Evolutionary conservation across 108 stramenopile genomes (phyloP).

Genomic region (Nitzschia inconspicua): DNA sequence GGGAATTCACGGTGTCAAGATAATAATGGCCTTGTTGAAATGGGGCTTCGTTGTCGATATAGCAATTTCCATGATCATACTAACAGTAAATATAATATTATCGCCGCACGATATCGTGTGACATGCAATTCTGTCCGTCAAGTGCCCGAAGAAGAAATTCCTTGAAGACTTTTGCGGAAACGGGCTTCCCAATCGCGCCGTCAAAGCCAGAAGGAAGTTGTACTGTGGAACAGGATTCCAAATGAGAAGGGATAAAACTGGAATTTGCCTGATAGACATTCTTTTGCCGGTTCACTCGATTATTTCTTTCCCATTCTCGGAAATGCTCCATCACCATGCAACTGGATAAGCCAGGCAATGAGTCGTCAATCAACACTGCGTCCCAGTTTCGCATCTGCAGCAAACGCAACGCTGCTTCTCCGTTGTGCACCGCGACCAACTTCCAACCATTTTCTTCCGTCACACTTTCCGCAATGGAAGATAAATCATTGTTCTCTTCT

Average conservation of each 20-base stretch:
- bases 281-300: constrained; percentile 49
- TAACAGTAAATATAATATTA: too few species aligned
- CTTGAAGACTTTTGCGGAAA: constrained; percentile 21
- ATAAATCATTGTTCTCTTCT: constrained; percentile 7
- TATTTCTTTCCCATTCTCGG: constrained; percentile 60
- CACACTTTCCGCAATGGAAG: constrained; percentile 11
- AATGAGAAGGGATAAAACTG: constrained; percentile 22
- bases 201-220: constrained; percentile 59
- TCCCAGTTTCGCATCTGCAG: constrained; percentile 63
- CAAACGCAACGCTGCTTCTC: constrained; percentile 38
- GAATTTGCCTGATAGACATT: constrained; percentile 38
- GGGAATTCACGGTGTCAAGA: too few species aligned
- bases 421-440: constrained; percentile 23
- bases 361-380: constrained; percentile 50
- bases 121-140: too few species aligned
- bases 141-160: constrained; percentile 19
- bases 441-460: constrained; percentile 43
- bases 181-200: constrained; percentile 55
- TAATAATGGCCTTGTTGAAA: too few species aligned
- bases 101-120: too few species aligned
- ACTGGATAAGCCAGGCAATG: constrained; percentile 34
- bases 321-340: constrained; percentile 36
- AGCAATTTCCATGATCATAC: too few species aligned
- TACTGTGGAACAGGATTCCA: constrained; percentile 19
- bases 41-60: too few species aligned